Evolutionary conservation across 1,284 basidiomycete genomes (phyloP).

Genomic region (Ceratobasidium theobromae): DNA sequence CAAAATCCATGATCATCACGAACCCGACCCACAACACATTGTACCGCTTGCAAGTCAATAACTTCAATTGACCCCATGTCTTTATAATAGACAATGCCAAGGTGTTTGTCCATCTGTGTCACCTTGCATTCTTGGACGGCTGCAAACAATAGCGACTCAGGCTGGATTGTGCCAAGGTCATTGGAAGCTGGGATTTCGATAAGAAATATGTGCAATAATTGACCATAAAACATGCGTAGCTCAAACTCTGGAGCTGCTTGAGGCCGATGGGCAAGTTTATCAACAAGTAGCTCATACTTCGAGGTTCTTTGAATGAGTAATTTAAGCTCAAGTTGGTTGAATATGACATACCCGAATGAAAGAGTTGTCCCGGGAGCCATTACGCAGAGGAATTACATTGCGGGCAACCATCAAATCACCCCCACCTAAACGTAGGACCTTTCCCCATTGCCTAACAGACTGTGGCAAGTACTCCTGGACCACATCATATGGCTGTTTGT

Average conservation of each 20-base stretch:
- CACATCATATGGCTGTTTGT: background rate
- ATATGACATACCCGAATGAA: conserved; percentile 42
- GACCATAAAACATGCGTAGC: conserved; percentile 37
- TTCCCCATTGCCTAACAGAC: conserved; percentile 39
- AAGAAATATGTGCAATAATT: conserved; percentile 37
- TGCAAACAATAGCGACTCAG: background rate
- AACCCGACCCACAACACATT: background rate
- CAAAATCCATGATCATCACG: background rate
- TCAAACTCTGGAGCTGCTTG: conserved; percentile 23
- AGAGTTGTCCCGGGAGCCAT: conserved; percentile 41
- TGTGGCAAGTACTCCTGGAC: background rate
- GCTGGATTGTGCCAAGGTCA: background rate
- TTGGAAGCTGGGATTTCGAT: background rate
- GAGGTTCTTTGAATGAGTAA: background rate
- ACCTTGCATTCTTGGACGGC: background rate
- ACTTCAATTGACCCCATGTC: background rate
- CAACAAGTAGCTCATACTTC: conserved; percentile 42
- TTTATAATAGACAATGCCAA: background rate
- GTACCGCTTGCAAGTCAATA: background rate
- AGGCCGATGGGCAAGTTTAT: conserved; percentile 37
- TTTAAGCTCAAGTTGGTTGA: background rate
- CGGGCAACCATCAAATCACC: conserved; percentile 44
- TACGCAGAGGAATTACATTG: conserved; percentile 30
- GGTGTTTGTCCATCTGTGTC: background rate
- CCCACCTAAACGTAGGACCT: conserved; percentile 40